These are phyloP conservation scores for Termitomyces sp. DNA, from an alignment of 768 basidiomycete genomes.

Conservation along the genomic window DNA sequence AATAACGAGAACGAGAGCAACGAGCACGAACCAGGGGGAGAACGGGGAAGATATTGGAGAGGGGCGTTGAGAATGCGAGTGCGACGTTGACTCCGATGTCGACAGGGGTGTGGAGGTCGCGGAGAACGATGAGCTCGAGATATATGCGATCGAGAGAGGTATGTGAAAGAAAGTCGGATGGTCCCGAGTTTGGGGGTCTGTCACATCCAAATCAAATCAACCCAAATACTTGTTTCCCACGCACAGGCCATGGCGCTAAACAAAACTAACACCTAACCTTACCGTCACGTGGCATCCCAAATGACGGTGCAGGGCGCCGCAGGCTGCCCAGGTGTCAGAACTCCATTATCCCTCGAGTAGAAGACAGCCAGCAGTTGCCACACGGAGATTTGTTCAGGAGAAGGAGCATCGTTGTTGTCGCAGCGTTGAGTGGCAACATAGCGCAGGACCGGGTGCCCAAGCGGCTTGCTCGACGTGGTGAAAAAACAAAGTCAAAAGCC, in stretches of 20 bases:
- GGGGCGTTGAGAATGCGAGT: constrained; percentile 9
- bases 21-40: constrained; percentile 10
- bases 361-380: background rate
- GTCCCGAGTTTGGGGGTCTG: constrained; percentile 37
- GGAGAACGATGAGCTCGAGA: constrained; percentile 29
- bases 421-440: background rate
- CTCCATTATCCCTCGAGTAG: background rate
- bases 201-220: constrained; percentile 45
- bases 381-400: background rate
- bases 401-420: background rate
- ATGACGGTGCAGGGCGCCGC: constrained; percentile 1
- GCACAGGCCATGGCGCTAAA: constrained; percentile 40
- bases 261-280: constrained; percentile 29
- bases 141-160: constrained; percentile 44
- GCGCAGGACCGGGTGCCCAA: background rate
- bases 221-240: constrained; percentile 36
- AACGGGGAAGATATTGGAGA: constrained; percentile 7
- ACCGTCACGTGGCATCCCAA: constrained; percentile 29
- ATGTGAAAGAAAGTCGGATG: constrained; percentile 47
- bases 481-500: constrained; percentile 15
- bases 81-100: constrained; percentile 16
- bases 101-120: constrained; percentile 19
- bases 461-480: constrained; percentile 13
- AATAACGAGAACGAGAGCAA: constrained; percentile 14
- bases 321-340: background rate